A percentile compares a stretch with the other conserved stretches of the same genome.
Evolutionary conservation across 805 yeast genomes (phyloP).

Genomic region (Kuraishia hungarica): DNA sequence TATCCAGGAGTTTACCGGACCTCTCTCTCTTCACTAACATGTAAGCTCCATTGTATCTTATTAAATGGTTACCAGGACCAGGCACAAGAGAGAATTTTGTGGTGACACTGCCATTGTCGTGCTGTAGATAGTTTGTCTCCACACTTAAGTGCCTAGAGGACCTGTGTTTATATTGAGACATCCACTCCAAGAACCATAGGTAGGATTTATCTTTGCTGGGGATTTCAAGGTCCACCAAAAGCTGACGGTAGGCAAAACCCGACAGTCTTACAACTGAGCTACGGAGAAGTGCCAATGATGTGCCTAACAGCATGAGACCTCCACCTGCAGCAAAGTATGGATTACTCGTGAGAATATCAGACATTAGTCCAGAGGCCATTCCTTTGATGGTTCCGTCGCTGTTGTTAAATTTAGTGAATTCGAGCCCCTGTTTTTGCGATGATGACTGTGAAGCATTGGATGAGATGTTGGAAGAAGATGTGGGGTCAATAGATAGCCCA

Average conservation of each 20-base stretch:
- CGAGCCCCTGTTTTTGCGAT: neutral
- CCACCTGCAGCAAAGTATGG: constrained; percentile 99
- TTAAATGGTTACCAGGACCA: constrained; percentile 92
- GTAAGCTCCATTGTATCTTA: constrained; percentile 78
- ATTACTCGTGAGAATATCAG: constrained; percentile 54
- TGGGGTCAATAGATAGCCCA: neutral
- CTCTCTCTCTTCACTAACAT: constrained; percentile 86
- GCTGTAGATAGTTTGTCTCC: constrained; percentile 79
- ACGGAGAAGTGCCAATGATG: constrained; percentile 71
- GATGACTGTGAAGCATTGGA: neutral
- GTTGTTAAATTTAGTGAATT: constrained; percentile 11
- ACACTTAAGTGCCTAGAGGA: constrained; percentile 81
- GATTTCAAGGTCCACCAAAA: constrained; percentile 87
- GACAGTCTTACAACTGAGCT: constrained; percentile 58
- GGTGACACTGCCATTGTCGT: constrained; percentile 84
- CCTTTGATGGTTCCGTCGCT: constrained; percentile 29
- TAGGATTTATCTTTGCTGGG: constrained; percentile 91
- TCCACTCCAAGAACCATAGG: constrained; percentile 94
- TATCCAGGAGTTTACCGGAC: constrained; percentile 79
- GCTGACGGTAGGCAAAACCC: constrained; percentile 64
- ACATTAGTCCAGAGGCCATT: constrained; percentile 29
- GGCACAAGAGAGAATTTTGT: constrained; percentile 91
- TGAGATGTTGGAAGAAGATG: neutral
- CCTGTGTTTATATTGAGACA: constrained; percentile 73
- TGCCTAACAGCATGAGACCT: constrained; percentile 93